Conservation (phyloP, 1,139 yeast species). For the Diutina pseudorugosa region DNA sequence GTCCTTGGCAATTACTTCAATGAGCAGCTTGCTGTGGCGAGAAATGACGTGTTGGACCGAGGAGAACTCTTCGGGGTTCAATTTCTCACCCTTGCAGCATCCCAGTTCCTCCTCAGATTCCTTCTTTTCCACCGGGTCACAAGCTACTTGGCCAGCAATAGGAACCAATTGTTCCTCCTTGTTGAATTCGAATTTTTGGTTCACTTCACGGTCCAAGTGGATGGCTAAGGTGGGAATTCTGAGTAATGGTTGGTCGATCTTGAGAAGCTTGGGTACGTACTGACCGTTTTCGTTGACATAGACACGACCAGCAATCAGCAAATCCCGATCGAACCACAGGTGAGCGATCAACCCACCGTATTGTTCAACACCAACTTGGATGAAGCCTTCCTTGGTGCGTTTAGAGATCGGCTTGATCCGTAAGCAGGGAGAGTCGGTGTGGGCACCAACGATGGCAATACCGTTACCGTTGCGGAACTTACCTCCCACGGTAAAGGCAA, state of each 20-base stretch:
- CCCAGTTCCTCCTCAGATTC: constrained; percentile 14
- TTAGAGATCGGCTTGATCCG: constrained; percentile 85
- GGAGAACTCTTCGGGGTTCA: constrained; percentile 44
- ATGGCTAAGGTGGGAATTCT: constrained; percentile 94
- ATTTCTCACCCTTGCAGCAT: constrained; percentile 33
- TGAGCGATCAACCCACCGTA: constrained; percentile 96
- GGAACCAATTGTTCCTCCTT: constrained; percentile 82
- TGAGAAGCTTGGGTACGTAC: constrained; percentile 55
- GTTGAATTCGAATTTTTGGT: constrained; percentile 76
- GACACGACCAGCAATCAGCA: constrained; percentile 87
- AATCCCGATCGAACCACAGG: constrained; percentile 87
- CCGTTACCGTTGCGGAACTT: constrained; percentile 74
- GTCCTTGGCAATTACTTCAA: constrained; percentile 59
- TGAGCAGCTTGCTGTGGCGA: constrained; percentile 65
- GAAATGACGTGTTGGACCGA: constrained; percentile 54
- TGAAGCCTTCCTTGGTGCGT: constrained; percentile 59
- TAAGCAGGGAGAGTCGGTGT: constrained; percentile 89
- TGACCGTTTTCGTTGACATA: constrained; percentile 41
- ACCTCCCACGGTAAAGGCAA: constrained; percentile 77
- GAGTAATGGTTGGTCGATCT: constrained; percentile 71
- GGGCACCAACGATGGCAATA: constrained; percentile 84
- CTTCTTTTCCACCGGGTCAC: constrained; percentile 16
- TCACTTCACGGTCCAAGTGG: constrained; percentile 72
- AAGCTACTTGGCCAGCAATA: constrained; percentile 59
- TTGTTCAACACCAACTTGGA: constrained; percentile 86